Base-by-base conservation (phyloP, 2,329 filamentous ascomycete genomes). In the Trichoderma semiorbis region DNA sequence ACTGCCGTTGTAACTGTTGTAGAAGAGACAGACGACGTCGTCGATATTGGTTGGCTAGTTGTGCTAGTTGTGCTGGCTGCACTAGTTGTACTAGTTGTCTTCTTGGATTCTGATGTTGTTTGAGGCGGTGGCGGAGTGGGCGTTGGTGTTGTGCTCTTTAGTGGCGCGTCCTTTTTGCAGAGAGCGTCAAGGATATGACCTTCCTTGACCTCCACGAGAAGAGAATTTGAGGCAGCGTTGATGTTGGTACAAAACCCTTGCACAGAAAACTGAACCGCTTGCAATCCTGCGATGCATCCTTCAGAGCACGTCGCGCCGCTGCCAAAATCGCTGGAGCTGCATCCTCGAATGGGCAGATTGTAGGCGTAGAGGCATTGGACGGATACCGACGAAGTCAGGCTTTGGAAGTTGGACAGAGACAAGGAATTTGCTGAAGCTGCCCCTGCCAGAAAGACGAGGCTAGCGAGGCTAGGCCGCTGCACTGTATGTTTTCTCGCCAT, bases 331-430 rank as follows among this genome's bases (percentile, higher is more conserved):
- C 69, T 32, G 4, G 74, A 39, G 5, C 66, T 71, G 75, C 84
- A 86, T 64, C 79, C 79, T n/a, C 70, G 55, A 30, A 86, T 80
- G 6, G 80, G 80, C 7, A 78, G 77, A 74, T 83, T 82, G 77
- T 86, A 86, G 39, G 82, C 83, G 47, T 80, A 74, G 16, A 81
- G 76, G 74, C 84, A 86, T 55, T 74, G 74, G 43, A 82, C 69
- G 0, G 83, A 77, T 5, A 79, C 75, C n/a, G 79, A 73, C 12
- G 80, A 77, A n/a, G 79, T 76, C 69, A 86, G 79, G 55, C 80
- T 76, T 69, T 85, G 79, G 70, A 86, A 83, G 74, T 80, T 80
- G 60, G 82, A 80, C 32, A 86, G 79, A 5, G 75, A 77, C n/a
- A 79, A 66, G 1, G 73, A 74, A n/a, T 69, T 60, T 57, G 72